A percentile compares a stretch with the other conserved stretches of the same genome.
These are phyloP conservation scores for Parastagonospora avenae DNA, from an alignment of 2,329 filamentous ascomycete genomes.

Conservation along the genomic window DNA sequence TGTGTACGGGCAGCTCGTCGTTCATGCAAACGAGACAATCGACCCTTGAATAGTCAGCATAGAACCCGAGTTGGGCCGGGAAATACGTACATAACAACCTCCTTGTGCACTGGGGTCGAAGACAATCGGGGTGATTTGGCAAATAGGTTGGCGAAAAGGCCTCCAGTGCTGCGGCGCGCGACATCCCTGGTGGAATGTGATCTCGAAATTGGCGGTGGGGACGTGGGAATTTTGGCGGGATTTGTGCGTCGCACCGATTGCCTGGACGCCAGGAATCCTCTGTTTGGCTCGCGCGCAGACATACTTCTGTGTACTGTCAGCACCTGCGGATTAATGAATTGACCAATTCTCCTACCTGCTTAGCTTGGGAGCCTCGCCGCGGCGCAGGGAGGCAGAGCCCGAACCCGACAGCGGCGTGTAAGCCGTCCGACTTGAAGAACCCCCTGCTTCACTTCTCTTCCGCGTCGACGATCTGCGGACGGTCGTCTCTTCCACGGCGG, in stretches of 20 bases:
- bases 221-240: conserved; percentile 32
- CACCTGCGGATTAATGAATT: not conserved
- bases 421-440: conserved; percentile 40
- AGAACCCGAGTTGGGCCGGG: not conserved
- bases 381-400: conserved; percentile 35
- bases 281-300: conserved; percentile 34
- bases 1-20: conserved; percentile 67
- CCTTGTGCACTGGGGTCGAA: conserved; percentile 33
- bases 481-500: conserved; percentile 34
- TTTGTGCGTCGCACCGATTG: conserved; percentile 38
- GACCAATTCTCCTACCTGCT: conserved; percentile 27
- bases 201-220: conserved; percentile 30
- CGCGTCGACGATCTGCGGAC: conserved; percentile 32
- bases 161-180: conserved; percentile 38
- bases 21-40: conserved; percentile 74
- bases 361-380: conserved; percentile 35
- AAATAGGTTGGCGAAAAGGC: conserved; percentile 41
- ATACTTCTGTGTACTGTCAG: conserved; percentile 1
- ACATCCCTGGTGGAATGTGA: conserved; percentile 32
- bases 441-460: conserved; percentile 41
- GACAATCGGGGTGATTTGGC: conserved; percentile 21
- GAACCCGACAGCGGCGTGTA: conserved; percentile 42
- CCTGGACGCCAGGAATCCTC: conserved; percentile 32
- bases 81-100: conserved; percentile 25
- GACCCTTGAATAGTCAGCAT: conserved; percentile 55